A percentile compares a stretch with the other conserved stretches of the same genome.
phyloP scores from a whole-genome alignment of 345 rosid species.

The Rhodomyrtus tomentosa region DNA sequence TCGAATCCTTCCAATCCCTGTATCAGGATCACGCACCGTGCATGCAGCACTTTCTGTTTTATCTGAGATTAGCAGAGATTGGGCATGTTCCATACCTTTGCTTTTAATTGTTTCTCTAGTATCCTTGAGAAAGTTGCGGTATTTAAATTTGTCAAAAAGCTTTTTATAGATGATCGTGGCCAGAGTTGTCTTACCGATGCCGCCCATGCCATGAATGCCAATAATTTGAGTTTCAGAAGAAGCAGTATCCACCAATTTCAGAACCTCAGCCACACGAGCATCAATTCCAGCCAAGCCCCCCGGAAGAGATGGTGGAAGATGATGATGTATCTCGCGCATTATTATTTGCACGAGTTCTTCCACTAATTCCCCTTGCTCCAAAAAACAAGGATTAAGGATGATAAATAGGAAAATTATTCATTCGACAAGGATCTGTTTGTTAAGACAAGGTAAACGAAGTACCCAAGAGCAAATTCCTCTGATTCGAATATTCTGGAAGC shows the following conservation, averaged over 20 bases:
- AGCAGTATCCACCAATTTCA: background rate
- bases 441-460: background rate
- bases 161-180: too few species aligned
- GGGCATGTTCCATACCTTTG: background rate
- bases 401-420: background rate
- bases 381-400: background rate
- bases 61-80: background rate
- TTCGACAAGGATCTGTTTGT: background rate
- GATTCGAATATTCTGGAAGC: too few species aligned
- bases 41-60: background rate
- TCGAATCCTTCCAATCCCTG: background rate
- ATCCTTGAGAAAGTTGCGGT: background rate
- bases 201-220: background rate
- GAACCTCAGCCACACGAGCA: background rate
- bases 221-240: rapidly evolving
- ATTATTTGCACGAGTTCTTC: background rate
- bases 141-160: too few species aligned
- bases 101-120: background rate
- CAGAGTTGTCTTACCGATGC: too few species aligned
- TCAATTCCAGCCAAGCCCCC: background rate
- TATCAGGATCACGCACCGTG: background rate
- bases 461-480: background rate
- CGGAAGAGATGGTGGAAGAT: background rate
- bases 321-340: rapidly evolving
- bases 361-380: background rate